A percentile compares a stretch with the other conserved stretches of the same genome.
Evolutionary conservation across 805 yeast genomes (phyloP).

Genomic region (Candida sonorensis): DNA sequence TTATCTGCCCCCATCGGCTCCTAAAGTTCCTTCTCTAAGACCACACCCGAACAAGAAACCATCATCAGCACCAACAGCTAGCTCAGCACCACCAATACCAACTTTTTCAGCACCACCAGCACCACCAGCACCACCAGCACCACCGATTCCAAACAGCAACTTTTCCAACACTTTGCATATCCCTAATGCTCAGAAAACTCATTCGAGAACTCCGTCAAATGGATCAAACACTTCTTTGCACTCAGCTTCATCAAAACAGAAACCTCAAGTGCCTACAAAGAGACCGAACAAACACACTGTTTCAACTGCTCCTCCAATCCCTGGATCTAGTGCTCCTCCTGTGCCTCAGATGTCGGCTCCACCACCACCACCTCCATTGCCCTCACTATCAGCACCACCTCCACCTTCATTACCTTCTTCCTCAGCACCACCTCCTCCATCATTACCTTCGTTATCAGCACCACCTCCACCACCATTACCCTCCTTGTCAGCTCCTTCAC

Average conservation of each 20-base stretch:
- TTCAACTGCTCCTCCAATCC: constrained; percentile 20
- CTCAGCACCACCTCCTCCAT: constrained; percentile 12
- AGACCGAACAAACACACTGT: constrained; percentile 16
- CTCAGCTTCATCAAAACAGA: constrained; percentile 7
- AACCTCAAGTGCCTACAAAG: constrained; percentile 13
- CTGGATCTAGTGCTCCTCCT: constrained; percentile 14
- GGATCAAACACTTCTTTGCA: constrained; percentile 9
- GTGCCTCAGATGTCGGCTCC: constrained; percentile 17
- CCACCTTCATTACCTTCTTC: constrained; percentile 14
- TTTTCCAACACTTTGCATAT: no score
- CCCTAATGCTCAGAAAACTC: no score
- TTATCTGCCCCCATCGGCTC: constrained; percentile 8
- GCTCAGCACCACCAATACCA: constrained; percentile 3
- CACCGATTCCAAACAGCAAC: no score
- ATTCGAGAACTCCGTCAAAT: constrained; percentile 8
- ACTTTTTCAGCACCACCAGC: constrained; percentile 14
- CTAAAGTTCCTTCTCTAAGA: constrained; percentile 3
- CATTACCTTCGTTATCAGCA: constrained; percentile 10
- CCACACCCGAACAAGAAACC: neutral
- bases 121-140: constrained; percentile 19
- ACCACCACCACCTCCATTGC: constrained; percentile 3
- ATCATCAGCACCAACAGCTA: constrained; percentile 1
- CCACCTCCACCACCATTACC: no score
- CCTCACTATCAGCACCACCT: constrained; percentile 6
- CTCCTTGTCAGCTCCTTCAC: constrained; percentile 9